A percentile compares a stretch with the other conserved stretches of the same genome.
Conservation (phyloP, 176 grass and related monocot species). For the Olyra latifolia region DNA sequence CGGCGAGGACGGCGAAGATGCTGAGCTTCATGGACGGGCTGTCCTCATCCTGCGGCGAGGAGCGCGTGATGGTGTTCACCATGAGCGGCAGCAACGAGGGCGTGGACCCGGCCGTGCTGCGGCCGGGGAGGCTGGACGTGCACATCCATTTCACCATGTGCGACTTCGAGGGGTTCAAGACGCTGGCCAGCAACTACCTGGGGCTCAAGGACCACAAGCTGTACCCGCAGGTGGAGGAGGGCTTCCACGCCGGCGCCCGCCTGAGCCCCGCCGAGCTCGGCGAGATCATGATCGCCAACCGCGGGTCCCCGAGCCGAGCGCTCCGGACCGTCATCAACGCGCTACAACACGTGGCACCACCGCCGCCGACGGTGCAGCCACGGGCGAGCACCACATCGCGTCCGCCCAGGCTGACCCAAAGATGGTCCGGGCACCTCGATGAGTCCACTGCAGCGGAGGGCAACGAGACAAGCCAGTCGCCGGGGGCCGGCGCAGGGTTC, state of each 20-base stretch:
- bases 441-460: neutral
- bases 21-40: constrained; percentile 95
- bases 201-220: constrained; percentile 96
- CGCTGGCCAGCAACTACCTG: constrained; percentile 80
- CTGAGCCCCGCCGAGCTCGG: constrained; percentile 94
- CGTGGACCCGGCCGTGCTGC: constrained; percentile 78
- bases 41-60: constrained; percentile 81
- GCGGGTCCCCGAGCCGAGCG: constrained; percentile 73
- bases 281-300: constrained; percentile 96
- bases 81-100: constrained; percentile 64
- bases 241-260: constrained; percentile 68
- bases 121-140: constrained; percentile 79
- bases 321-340: constrained; percentile 82
- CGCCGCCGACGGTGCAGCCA: neutral
- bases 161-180: constrained; percentile 88
- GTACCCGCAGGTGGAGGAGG: constrained; percentile 92
- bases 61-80: constrained; percentile 94
- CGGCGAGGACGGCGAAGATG: constrained; percentile 43
- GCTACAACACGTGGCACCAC: constrained; percentile 49
- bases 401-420: constrained; percentile 33
- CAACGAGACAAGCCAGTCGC: constrained; percentile 29
- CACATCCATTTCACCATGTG: constrained; percentile 93
- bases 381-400: neutral
- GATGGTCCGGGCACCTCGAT: constrained; percentile 38
- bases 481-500: constrained; percentile 34